Evolutionary conservation across 1,284 basidiomycete species (phyloP), one percentile per base, ranked within the genome.

Genomic region (Trametes sp.): DNA sequence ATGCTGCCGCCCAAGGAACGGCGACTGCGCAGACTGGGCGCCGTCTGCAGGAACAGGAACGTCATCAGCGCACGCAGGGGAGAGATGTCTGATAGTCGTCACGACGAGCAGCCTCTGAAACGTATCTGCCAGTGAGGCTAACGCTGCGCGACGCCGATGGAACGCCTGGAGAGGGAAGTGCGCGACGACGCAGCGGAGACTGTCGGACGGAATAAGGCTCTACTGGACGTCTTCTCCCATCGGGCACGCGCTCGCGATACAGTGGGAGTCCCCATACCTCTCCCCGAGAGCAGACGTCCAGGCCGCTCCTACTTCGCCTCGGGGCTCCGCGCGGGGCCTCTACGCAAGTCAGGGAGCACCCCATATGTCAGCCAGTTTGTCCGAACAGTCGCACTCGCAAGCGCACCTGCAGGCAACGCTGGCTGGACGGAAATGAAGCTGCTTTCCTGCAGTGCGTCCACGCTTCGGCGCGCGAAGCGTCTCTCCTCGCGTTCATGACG

Each of bases 371-470:
- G n/a, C n/a, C 21, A 11, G 42, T 45, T n/a, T 35, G 29, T 35
- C 7, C 31, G 11, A 5, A 6, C 31, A 33, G 31, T 33, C 31
- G 31, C 6, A 33, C 31, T 33, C 6, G 31, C 21, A 29, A 5
- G 16, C 14, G n/a, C 42, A 31, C 26, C 45, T 26, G 14, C 45
- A 13, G 8, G 14, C 11, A 26, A 5, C 4, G 24, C 42, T 35
- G 23, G 28, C 33, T 19, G 52, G 35, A 35, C 59, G 59, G 59
- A 31, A 54, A 60, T 60, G n/a, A 60, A 60, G 46, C 45, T 33
- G 36, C 52, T 52, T 54, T 33, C 28, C 24, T 16, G 35, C n/a
- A n/a, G n/a, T 35, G 29, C 53, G 52, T 41, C 52, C 52, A 29
- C 19, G 24, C 48, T 42, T 57, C 48, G 44, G 41, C n/a, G 44